Evolutionary conservation across 2,329 filamentous ascomycete species (phyloP), one percentile per base, ranked within the genome.

Genomic region (Rhynchosporium secalis): DNA sequence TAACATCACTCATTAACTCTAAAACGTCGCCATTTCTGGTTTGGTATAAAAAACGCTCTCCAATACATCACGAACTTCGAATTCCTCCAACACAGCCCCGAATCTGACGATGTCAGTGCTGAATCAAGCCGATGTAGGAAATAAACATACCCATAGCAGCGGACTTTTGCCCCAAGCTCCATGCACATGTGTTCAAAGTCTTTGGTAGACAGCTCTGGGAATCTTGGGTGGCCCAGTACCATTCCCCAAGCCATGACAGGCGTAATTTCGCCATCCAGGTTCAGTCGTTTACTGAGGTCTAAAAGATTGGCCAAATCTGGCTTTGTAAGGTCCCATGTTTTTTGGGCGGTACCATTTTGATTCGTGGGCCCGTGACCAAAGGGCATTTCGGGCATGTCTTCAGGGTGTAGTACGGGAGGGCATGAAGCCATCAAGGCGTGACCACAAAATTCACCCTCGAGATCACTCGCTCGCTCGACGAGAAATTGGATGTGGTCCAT

Each of bases 241-340:
- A 91, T 89, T 56, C 91, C 89, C 86, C 95, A 94, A 0, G 93
- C 93, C 91, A 96, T 96, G 68, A 97, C 90, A 0, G 95, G 95
- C 20, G 94, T 98, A 71, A 98, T 91, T 77, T 96, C 91, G 58
- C 92, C 92, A 65, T 95, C 91, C 2, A 95, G 85, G 69, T 95
- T 88, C 31, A 97, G 81, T 70, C 88, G 86, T 69, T 87, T 85
- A 77, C 92, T 96, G 60, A 97, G 82, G 72, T 96, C 90, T 64
- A 97, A 83, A 59, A 98, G 80, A 59, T 90, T 96, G 57, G 87
- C 80, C 56, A 99, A 81, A 71, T 95, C 91, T 43, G 83, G 84
- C 73, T 89, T 90, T 63, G 83, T 86, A 5, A 95, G 78, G 73
- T 95, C 89, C 78, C 92, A 94, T 56, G 93, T 94, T 74, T 90